A percentile compares a stretch with the other conserved stretches of the same genome.
These are phyloP conservation scores for Hymenoscyphus repandus DNA, from an alignment of 2,329 filamentous ascomycete genomes.

Conservation along the genomic window DNA sequence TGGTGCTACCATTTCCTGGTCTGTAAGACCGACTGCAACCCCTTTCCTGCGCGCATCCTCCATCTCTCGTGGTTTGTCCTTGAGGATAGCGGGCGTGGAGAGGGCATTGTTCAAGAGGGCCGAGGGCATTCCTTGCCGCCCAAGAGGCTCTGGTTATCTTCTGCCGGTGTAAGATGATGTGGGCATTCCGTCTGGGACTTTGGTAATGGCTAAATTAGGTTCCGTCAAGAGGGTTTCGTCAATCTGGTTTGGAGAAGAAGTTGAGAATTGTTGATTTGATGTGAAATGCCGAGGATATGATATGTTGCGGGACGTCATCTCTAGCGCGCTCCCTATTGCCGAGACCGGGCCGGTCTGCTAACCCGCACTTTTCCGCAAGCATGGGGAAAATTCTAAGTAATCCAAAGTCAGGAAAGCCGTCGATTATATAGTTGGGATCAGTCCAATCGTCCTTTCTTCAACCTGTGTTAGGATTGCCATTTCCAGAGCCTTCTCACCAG, in stretches of 20 bases:
- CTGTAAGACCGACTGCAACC: constrained; percentile 43
- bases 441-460: neutral
- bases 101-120: constrained; percentile 50
- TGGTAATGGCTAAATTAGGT: neutral
- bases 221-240: neutral
- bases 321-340: neutral
- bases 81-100: constrained; percentile 41
- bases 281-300: neutral
- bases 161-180: constrained; percentile 1
- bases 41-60: constrained; percentile 23
- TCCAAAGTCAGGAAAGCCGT: neutral
- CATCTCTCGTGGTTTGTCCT: constrained; percentile 36
- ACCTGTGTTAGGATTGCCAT: too few species aligned
- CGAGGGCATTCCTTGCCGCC: constrained; percentile 47
- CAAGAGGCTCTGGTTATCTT: constrained; percentile 19
- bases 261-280: neutral
- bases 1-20: constrained; percentile 45
- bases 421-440: neutral
- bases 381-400: neutral
- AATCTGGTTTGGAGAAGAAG: neutral
- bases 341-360: neutral
- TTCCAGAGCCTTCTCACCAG: too few species aligned
- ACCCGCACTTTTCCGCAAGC: neutral
- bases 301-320: neutral
- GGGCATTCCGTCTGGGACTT: constrained; percentile 13